These are phyloP conservation scores for Euphorbia tirucalli DNA, from an alignment of 345 rosid genomes.

Conservation along the genomic window DNA sequence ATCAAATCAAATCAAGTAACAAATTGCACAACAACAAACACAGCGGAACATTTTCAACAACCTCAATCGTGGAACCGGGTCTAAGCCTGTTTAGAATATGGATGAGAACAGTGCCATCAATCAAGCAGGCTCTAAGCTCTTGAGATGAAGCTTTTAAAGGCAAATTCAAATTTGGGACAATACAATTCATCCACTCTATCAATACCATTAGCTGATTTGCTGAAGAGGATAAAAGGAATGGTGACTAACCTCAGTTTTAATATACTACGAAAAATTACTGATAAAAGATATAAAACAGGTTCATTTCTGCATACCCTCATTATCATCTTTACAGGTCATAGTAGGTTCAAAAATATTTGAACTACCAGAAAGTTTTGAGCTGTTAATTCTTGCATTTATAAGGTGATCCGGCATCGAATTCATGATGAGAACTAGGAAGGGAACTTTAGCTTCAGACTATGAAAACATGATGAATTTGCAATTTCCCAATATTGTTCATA, in stretches of 20 bases:
- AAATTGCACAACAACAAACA: neutral
- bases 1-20: constrained; percentile 12
- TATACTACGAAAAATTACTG: neutral
- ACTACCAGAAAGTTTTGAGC: constrained; percentile 18
- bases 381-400: constrained; percentile 22
- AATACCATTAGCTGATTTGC: constrained; percentile 36
- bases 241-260: too few relatives aligned
- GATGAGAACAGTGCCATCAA: constrained; percentile 42
- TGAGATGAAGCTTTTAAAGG: constrained; percentile 46
- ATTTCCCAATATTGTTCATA: neutral
- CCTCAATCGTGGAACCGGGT: constrained; percentile 50
- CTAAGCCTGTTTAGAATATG: constrained; percentile 42
- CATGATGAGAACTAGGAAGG: constrained; percentile 18
- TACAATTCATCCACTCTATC: constrained; percentile 51
- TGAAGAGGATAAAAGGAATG: constrained; percentile 13
- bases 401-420: constrained; percentile 21
- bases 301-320: constrained; percentile 30
- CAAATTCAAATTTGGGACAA: constrained; percentile 37
- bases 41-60: constrained; percentile 21
- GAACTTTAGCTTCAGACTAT: constrained; percentile 19
- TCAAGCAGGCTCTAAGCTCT: constrained; percentile 43
- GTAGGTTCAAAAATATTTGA: constrained; percentile 27
- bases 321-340: constrained; percentile 15
- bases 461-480: neutral
- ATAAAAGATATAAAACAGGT: neutral